A percentile compares a stretch with the other conserved stretches of the same genome.
phyloP scores from a whole-genome alignment of 1,139 yeast species.

The Lodderomyces beijingensis region DNA sequence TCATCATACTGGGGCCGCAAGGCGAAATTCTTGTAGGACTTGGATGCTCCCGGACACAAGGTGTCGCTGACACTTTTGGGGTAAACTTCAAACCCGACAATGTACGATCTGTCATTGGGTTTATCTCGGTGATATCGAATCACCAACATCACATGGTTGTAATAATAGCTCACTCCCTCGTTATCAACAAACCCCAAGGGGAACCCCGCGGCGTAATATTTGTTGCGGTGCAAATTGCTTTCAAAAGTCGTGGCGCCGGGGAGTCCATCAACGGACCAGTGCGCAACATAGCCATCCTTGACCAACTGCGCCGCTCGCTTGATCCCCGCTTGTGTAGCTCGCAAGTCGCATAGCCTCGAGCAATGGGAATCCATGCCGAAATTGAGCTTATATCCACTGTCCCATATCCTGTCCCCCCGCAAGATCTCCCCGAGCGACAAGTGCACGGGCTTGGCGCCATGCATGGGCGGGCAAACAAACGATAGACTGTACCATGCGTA shows the following conservation, averaged over 20 bases:
- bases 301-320: conserved; percentile 59
- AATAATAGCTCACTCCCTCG: conserved; percentile 54
- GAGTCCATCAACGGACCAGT: conserved; percentile 80
- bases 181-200: conserved; percentile 71
- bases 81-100: conserved; percentile 88
- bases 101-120: conserved; percentile 31
- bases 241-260: conserved; percentile 89
- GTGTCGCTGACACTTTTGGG: conserved; percentile 73
- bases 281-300: conserved; percentile 67
- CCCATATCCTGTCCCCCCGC: conserved; percentile 77
- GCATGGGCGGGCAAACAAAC: conserved; percentile 72
- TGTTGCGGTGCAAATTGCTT: conserved; percentile 52
- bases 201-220: conserved; percentile 84
- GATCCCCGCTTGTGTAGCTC: conserved; percentile 47
- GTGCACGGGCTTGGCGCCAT: conserved; percentile 53
- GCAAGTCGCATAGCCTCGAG: conserved; percentile 60
- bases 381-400: conserved; percentile 59
- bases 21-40: conserved; percentile 51
- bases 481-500: conserved; percentile 73
- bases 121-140: conserved; percentile 56
- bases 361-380: conserved; percentile 68
- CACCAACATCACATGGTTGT: conserved; percentile 80
- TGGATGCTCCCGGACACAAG: conserved; percentile 67
- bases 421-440: conserved; percentile 73
- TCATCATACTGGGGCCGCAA: conserved; percentile 23